These are phyloP conservation scores for Pseudogymnoascus sp. DNA, from an alignment of 2,329 filamentous ascomycete species.

Conservation along the genomic window DNA sequence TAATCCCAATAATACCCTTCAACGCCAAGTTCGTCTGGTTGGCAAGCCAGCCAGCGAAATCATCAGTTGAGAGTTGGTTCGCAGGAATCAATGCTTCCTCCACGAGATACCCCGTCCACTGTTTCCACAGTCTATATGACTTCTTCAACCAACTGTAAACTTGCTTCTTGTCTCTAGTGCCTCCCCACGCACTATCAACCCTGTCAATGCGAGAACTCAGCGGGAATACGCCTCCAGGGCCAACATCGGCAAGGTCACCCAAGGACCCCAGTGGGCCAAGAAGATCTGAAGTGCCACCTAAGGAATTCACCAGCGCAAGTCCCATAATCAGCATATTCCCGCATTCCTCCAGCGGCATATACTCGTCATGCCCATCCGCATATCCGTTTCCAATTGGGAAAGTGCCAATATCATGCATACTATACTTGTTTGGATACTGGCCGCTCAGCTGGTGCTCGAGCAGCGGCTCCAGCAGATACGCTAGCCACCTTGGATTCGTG, in stretches of 20 bases:
- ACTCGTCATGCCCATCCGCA: slow-evolving; percentile 53
- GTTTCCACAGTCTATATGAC: slow-evolving; percentile 58
- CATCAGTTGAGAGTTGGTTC: slow-evolving; percentile 63
- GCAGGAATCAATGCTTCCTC: slow-evolving; percentile 56
- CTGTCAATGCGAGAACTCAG: slow-evolving; percentile 41
- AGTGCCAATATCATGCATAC: slow-evolving; percentile 68
- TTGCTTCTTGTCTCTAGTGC: slow-evolving; percentile 45
- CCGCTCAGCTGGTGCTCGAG: slow-evolving; percentile 76
- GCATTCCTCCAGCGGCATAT: slow-evolving; percentile 62
- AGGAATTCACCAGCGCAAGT: slow-evolving; percentile 66
- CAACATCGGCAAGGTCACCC: slow-evolving; percentile 17
- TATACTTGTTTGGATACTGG: slow-evolving; percentile 76
- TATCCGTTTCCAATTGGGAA: slow-evolving; percentile 76
- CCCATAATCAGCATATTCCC: slow-evolving; percentile 67
- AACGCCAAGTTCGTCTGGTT: slow-evolving; percentile 66
- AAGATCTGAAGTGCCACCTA: slow-evolving; percentile 32
- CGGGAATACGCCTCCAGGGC: slow-evolving; percentile 22
- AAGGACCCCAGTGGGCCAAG: not conserved
- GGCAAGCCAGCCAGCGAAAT: slow-evolving; percentile 63
- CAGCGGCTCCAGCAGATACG: slow-evolving; percentile 70
- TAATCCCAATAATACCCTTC: slow-evolving; percentile 73
- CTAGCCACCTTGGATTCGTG: slow-evolving; percentile 73
- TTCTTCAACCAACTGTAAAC: slow-evolving; percentile 56
- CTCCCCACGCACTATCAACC: slow-evolving; percentile 57
- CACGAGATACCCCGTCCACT: slow-evolving; percentile 63